Evolutionary conservation across 1,284 basidiomycete genomes (phyloP).

Genomic region (Ceratobasidium sp.): DNA sequence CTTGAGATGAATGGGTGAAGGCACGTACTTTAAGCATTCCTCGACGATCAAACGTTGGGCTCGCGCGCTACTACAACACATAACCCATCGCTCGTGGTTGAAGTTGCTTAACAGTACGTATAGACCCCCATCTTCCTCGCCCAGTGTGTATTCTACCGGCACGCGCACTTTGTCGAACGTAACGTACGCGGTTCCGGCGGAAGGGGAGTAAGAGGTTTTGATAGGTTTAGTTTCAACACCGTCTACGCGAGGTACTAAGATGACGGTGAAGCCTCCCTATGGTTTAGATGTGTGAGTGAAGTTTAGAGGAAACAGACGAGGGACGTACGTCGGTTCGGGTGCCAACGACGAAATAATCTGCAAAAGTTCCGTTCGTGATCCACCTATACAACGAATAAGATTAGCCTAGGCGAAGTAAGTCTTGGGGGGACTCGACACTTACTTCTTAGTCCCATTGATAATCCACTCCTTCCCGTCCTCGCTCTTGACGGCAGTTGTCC

Average conservation of each 20-base stretch:
- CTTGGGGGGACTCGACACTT: not conserved
- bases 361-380: conserved; percentile 88
- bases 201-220: conserved; percentile 83
- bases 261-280: conserved; percentile 86
- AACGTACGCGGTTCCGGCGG: conserved; percentile 82
- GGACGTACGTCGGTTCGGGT: conserved; percentile 74
- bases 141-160: conserved; percentile 88
- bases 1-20: conserved; percentile 48
- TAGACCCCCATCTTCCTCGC: conserved; percentile 85
- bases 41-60: conserved; percentile 79
- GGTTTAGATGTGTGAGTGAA: conserved; percentile 50
- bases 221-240: conserved; percentile 89
- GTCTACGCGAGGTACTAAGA: conserved; percentile 81
- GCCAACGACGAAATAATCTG: conserved; percentile 73
- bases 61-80: conserved; percentile 78
- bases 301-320: not conserved
- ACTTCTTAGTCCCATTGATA: conserved; percentile 86
- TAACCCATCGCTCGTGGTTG: conserved; percentile 83
- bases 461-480: conserved; percentile 85
- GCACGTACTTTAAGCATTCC: conserved; percentile 74
- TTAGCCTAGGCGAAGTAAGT: not conserved
- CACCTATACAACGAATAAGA: conserved; percentile 69
- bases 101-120: conserved; percentile 81
- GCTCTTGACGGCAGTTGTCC: conserved; percentile 85
- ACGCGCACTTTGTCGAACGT: conserved; percentile 91